Conservation (phyloP, 2,329 filamentous ascomycete species). For the Arthrobotrys sinensis region DNA sequence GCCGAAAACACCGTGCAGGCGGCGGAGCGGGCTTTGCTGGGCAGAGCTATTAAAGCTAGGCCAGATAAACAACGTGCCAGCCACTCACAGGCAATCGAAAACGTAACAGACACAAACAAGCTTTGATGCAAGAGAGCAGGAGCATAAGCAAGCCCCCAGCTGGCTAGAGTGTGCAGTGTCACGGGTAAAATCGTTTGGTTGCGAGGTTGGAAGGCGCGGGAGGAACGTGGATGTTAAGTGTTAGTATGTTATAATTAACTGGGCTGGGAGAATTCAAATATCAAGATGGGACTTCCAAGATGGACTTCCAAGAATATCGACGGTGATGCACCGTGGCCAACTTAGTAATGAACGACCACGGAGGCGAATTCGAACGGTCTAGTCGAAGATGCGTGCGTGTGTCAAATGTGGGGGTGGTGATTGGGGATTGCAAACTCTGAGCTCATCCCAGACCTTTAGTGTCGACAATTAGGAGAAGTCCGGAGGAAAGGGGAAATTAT, state of each 20-base stretch:
- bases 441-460: conserved; percentile 15
- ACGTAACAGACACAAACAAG: conserved; percentile 58
- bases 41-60: conserved; percentile 42
- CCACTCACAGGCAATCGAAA: conserved; percentile 45
- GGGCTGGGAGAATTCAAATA: conserved; percentile 12
- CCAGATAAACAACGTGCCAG: conserved; percentile 53
- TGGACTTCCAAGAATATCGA: background rate
- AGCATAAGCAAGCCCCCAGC: conserved; percentile 16
- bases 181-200: conserved; percentile 20
- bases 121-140: conserved; percentile 25
- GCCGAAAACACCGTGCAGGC: conserved; percentile 41
- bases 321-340: conserved; percentile 15
- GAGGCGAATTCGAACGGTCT: conserved; percentile 33
- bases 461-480: conserved; percentile 7
- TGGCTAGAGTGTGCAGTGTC: conserved; percentile 17
- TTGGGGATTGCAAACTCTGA: conserved; percentile 21
- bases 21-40: conserved; percentile 31
- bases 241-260: conserved; percentile 15
- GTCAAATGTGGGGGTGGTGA: conserved; percentile 46
- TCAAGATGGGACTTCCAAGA: background rate
- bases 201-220: conserved; percentile 11
- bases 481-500: conserved; percentile 54
- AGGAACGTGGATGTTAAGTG: conserved; percentile 1
- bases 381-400: conserved; percentile 33
- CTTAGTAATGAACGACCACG: conserved; percentile 32